phyloP scores from a whole-genome alignment of 257 asterid species.

The Capsicum rhomboideum region DNA sequence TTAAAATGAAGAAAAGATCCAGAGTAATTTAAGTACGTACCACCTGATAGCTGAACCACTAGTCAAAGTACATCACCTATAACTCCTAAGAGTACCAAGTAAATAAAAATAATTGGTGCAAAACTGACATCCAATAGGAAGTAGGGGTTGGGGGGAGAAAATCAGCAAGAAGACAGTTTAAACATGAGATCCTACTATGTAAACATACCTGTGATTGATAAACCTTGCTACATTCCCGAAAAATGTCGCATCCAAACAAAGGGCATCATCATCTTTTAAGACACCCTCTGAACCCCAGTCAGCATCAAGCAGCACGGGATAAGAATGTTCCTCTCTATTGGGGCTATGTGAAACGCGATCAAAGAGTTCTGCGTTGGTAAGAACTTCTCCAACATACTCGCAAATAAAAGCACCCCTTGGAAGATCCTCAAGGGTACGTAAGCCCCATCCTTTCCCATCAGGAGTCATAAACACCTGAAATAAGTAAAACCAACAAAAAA shows the following conservation, averaged over 20 bases:
- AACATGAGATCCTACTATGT: not conserved
- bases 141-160: not conserved
- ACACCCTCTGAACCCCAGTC: conserved; percentile 40
- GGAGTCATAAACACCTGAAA: conserved; percentile 79
- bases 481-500: conserved; percentile 5
- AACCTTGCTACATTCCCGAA: conserved; percentile 42
- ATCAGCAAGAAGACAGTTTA: not conserved
- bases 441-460: conserved; percentile 92
- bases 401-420: conserved; percentile 95
- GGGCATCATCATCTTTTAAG: conserved; percentile 40
- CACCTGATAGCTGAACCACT: not conserved
- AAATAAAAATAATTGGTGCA: not conserved
- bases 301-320: conserved; percentile 45
- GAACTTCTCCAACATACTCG: conserved; percentile 38
- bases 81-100: not conserved
- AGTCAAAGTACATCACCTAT: not conserved
- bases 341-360: conserved; percentile 20
- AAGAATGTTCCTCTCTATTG: conserved; percentile 18
- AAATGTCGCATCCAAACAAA: conserved; percentile 40
- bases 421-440: conserved; percentile 88
- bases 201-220: conserved; percentile 36
- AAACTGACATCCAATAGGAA: not conserved
- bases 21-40: not conserved
- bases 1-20: not conserved
- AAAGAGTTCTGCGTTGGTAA: conserved; percentile 33